These are phyloP conservation scores for Wickerhamomyces mucosus DNA, from an alignment of 805 yeast species.

Conservation along the genomic window DNA sequence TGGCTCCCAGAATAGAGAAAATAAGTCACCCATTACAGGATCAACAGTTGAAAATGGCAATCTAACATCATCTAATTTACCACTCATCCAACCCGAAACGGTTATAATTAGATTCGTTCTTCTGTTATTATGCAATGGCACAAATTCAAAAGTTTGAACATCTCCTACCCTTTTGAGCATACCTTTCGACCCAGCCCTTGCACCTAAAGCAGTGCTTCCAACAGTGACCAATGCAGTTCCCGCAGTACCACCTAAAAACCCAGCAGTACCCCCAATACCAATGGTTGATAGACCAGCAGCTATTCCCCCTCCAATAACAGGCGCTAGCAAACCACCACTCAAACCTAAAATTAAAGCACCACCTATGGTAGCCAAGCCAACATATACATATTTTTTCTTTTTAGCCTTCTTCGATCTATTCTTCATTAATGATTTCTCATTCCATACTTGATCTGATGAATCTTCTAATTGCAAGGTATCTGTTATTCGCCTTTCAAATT, in stretches of 20 bases:
- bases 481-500: constrained; percentile 84
- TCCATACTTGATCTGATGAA: constrained; percentile 67
- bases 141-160: constrained; percentile 87
- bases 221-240: constrained; percentile 93
- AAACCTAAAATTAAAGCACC: constrained; percentile 92
- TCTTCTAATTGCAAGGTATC: constrained; percentile 88
- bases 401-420: constrained; percentile 58
- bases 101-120: constrained; percentile 81
- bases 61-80: constrained; percentile 90
- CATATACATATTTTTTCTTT: constrained; percentile 66
- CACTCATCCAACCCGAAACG: constrained; percentile 96
- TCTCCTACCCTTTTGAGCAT: constrained; percentile 84
- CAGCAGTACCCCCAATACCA: constrained; percentile 89
- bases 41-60: constrained; percentile 94
- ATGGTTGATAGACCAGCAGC: constrained; percentile 96
- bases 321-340: constrained; percentile 92
- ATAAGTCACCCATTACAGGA: constrained; percentile 95
- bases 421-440: constrained; percentile 59
- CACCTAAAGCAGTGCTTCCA: constrained; percentile 87
- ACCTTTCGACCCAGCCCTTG: constrained; percentile 76
- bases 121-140: constrained; percentile 85
- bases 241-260: constrained; percentile 92
- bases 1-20: constrained; percentile 94
- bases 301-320: constrained; percentile 96
- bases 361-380: constrained; percentile 93